Base-by-base conservation (phyloP, 257 asterid species). In the Nicotiana attenuata region DNA sequence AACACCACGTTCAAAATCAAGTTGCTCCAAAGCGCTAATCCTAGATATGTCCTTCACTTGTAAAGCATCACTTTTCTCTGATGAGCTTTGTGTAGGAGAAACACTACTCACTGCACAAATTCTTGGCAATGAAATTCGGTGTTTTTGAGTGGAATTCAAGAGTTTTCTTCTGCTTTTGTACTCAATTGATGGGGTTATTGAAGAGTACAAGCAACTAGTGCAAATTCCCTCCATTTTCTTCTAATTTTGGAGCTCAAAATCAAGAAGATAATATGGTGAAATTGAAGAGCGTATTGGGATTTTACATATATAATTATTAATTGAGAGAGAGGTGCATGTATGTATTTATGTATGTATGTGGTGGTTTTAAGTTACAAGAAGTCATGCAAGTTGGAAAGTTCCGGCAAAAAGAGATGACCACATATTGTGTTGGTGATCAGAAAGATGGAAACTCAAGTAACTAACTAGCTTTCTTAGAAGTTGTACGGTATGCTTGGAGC, bases 1-100 rank as follows among this genome's bases (percentile, higher is more conserved):
- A 64, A 95, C 97, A 24, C 98, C 99, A 29, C 97, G 97, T 85
- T 95, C 99, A 68, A 93, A 78, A 83, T 95, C 99, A 68, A 93
- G 92, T 85, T 92, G 98, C 57, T 95, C 98, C 90, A 90, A 85
- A 79, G 98, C 98, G 76, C 92, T 92, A 64, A 50, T 83, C 4
- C 69, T 75, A 45, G 65, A 78, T 31, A 82, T 80, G 17, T 47
- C 77, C 81, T 76, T 76, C 75, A 50, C 45, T 26, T 60, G 6
- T 31, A 78, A 15, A 59, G 5, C 45, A 11, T 7, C 45, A 13
- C 20, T 59, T 78, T 60, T 64, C 75, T 60, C 59, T 28, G 82
- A 9, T 17, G 53, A 28, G 5, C 26, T 67, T 38, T 67, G 76
- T 33, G 38, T 53, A n/a, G 56, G 10, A 77, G 66, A 77, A 53